Base-by-base conservation (phyloP, 2,329 filamentous ascomycete species). In the Ophiostoma australiae region DNA sequence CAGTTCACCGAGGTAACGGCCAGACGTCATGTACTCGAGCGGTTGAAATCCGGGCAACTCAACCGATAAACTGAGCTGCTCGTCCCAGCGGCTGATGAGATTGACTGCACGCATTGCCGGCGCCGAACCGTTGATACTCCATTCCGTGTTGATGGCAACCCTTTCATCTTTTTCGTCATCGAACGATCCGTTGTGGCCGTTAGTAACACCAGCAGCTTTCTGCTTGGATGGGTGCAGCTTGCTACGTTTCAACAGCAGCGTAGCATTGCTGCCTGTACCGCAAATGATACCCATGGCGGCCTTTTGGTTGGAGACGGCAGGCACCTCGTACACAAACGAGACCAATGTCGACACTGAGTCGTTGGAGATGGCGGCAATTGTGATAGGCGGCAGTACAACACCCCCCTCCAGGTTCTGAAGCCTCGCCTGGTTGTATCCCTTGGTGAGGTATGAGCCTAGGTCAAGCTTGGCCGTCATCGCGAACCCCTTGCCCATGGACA, bases 11-110 rank as follows among this genome's bases (percentile, higher is more conserved):
- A 94, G 84, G 77, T 94, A 94, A 58, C 91, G 84, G 2, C 91
- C 91, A 2, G 91, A 87, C 0, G 91, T 93, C 90, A 94, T 92
- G 79, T 94, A 94, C 77, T 95, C 92, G 27, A 94, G 86, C 0
- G 91, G 91, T 74, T 94, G 91, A 75, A 94, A 93, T 0, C 91
- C 91, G 0, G 91, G 90, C 7, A 82, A 83, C 75, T 92, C 89
- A 75, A 89, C 90, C 66, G 88, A 85, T 4, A 80, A 79, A 75
- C 93, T 91, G 6, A 95, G 83, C 72, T 84, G 80, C 11, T 82
- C 80, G 76, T 95, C 92, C 91, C 91, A 94, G 48, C 80, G 81
- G 11, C 86, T 93, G 69, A 92, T 86, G 67, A 94, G 83, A 0
- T 83, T 82, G 27, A 89, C 80, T 33, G 89, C 84, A 33, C 84